A percentile compares a stretch with the other conserved stretches of the same genome.
Conservation (phyloP, 2,329 filamentous ascomycete species). For the Penicillium sp. region DNA sequence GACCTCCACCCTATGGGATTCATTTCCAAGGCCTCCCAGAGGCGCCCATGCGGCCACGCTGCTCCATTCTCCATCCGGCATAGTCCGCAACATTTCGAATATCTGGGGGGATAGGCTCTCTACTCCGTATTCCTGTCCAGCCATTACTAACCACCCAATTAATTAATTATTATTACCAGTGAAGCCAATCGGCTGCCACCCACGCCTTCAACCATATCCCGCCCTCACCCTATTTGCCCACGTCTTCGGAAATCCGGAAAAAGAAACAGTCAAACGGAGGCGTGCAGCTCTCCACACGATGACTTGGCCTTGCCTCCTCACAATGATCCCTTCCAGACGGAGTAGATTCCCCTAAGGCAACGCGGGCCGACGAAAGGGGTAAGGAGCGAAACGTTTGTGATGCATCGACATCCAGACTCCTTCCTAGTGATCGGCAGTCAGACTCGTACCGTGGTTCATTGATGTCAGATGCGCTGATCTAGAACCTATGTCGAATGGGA, state of each 20-base stretch:
- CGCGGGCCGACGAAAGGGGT: background rate
- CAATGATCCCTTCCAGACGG: background rate
- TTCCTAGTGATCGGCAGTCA: constrained; percentile 1
- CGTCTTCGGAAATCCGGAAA: background rate
- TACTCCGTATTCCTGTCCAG: background rate
- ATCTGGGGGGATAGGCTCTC: background rate
- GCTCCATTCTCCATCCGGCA: background rate
- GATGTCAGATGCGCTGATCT: constrained; percentile 14
- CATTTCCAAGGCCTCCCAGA: background rate
- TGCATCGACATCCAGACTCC: background rate
- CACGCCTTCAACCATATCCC: background rate
- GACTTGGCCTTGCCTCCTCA: background rate
- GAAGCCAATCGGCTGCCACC: constrained; percentile 2
- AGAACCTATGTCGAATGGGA: constrained; percentile 3
- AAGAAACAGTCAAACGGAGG: background rate
- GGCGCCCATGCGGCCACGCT: background rate
- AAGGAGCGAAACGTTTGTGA: background rate
- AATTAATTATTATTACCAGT: background rate
- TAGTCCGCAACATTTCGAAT: background rate
- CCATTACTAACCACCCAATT: background rate
- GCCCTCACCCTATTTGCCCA: background rate
- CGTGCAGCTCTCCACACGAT: background rate
- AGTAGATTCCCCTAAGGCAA: background rate
- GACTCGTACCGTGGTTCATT: constrained; percentile 12
- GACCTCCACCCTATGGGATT: background rate